Evolutionary conservation across 2,329 filamentous ascomycete genomes (phyloP).

Genomic region (Cordyceps cicadae): DNA sequence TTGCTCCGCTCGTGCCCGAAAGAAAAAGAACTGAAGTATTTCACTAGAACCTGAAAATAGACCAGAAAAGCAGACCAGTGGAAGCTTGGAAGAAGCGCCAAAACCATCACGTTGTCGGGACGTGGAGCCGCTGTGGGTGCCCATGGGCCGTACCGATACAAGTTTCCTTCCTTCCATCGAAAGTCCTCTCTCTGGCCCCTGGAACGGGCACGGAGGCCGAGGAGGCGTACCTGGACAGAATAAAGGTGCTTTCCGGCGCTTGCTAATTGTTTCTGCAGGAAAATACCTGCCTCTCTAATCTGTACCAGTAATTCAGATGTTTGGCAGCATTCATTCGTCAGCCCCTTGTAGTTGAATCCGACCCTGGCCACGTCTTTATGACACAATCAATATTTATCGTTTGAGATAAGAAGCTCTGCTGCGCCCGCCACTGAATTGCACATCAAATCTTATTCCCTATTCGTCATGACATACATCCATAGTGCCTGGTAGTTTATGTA

Average conservation of each 20-base stretch:
- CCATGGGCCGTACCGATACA: slow-evolving; percentile 9
- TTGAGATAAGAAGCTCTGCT: not conserved
- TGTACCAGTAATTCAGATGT: not conserved
- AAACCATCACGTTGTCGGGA: not conserved
- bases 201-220: no score
- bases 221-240: not conserved
- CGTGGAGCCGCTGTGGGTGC: slow-evolving; percentile 9
- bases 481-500: not conserved
- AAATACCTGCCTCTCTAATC: no score
- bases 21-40: no score
- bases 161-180: not conserved
- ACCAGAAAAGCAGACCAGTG: not conserved
- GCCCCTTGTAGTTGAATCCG: no score
- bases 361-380: not conserved
- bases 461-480: not conserved
- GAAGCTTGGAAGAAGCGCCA: not conserved
- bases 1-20: no score
- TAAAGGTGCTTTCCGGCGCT: not conserved
- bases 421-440: not conserved
- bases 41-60: not conserved
- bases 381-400: not conserved
- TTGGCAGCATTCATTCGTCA: no score
- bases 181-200: no score
- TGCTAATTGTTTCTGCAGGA: not conserved
- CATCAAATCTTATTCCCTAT: not conserved